Base-by-base conservation (phyloP, 768 basidiomycete genomes). In the Sarcomyxa edulis region DNA sequence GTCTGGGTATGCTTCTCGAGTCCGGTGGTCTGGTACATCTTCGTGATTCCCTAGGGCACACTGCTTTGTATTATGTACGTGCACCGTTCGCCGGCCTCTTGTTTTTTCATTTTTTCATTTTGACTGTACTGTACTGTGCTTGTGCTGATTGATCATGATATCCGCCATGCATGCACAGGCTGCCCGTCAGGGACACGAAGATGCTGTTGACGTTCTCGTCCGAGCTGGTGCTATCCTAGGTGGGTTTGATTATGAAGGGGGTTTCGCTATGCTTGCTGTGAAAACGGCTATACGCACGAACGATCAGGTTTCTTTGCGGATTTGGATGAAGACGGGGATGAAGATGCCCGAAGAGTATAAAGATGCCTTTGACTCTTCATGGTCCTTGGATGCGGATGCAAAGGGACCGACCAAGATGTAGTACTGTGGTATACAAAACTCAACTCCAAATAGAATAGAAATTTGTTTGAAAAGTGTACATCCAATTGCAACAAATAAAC, bases 21-120 rank as follows among this genome's bases (percentile, higher is more conserved):
- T 76, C 77, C 0, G 90, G 90, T 4, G 87, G 89, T 1, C 64
- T 89, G 10, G 90, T 93, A 15, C 90, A 94, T 56, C 64, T 85
- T 7, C 71, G 91, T 39, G 91, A 94, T 55, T 54, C 60, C 1
- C 66, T 92, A 31, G 91, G 87, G 2, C 89, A 92, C 50, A 91
- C 90, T 10, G 74, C 87, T 3, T 64, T 92, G 11, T 92, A 91
- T 59, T 85, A 90, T 59, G 86, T 86, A 45, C 49, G 78, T 57
- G 21, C 35, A 30, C n/a, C n/a, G n/a, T n/a, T n/a, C n/a, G n/a
- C n/a, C n/a, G n/a, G n/a, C n/a, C n/a, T 15, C 21, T 36, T 39
- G 4, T 16, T 34, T 25, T 14, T 24, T 35, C 37, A 5, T 18
- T 4, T 19, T 24, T 12, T 1, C 15, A 27, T 19, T 9, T 40